A percentile compares a stretch with the other conserved stretches of the same genome.
Evolutionary conservation across 306 rosid genomes (phyloP).

Genomic region (Nissolia schottii): DNA sequence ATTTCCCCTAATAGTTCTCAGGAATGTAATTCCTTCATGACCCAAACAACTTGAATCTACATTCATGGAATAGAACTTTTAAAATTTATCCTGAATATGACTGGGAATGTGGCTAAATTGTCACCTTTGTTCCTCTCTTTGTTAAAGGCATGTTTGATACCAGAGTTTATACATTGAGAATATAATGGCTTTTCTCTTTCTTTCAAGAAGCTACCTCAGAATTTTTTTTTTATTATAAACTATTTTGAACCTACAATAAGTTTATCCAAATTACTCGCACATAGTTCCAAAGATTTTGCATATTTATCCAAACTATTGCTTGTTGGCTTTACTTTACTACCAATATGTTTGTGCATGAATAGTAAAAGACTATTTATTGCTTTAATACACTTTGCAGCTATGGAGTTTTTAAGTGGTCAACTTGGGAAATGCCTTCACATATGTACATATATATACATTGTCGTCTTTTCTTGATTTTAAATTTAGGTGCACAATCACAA

Average conservation of each 20-base stretch:
- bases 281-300: too few relatives aligned
- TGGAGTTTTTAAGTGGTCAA: slow-evolving; percentile 20
- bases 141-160: too few relatives aligned
- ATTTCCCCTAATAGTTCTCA: neutral
- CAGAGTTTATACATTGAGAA: too few relatives aligned
- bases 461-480: too few relatives aligned
- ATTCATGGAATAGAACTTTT: slow-evolving; percentile 7
- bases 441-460: neutral
- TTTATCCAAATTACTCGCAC: too few relatives aligned
- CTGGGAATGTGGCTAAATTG: too few relatives aligned
- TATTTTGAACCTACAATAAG: too few relatives aligned
- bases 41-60: neutral
- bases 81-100: too few relatives aligned
- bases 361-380: neutral
- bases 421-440: slow-evolving; percentile 12
- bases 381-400: neutral
- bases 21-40: slow-evolving; percentile 12
- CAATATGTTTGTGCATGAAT: slow-evolving; percentile 16
- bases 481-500: neutral
- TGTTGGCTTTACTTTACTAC: neutral
- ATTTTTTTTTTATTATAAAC: too few relatives aligned
- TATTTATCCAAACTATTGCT: slow-evolving; percentile 24
- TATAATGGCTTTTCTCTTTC: too few relatives aligned
- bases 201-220: too few relatives aligned
- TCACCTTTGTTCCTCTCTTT: too few relatives aligned